phyloP scores from a whole-genome alignment of 768 basidiomycete genomes.

The Macrolepiota dolichaula region DNA sequence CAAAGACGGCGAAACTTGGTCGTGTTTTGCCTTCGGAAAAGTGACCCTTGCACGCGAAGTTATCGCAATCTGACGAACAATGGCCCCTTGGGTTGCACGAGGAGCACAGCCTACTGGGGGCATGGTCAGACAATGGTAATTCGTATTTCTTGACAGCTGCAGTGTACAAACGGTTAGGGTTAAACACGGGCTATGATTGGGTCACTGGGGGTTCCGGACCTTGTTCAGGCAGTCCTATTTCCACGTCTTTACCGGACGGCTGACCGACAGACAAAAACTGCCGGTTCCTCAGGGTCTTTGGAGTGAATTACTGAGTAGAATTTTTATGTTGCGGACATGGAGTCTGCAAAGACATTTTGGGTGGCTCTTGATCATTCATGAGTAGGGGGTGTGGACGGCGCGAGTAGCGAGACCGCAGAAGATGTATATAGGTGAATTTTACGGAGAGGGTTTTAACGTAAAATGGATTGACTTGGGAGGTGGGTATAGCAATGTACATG shows the following conservation, averaged over 20 bases:
- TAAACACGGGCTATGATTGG: slow-evolving; percentile 20
- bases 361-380: slow-evolving; percentile 41
- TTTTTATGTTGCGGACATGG: slow-evolving; percentile 38
- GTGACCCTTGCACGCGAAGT: slow-evolving; percentile 67
- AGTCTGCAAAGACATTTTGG: slow-evolving; percentile 14
- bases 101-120: slow-evolving; percentile 11
- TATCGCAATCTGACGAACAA: slow-evolving; percentile 58
- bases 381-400: no score
- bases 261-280: slow-evolving; percentile 11
- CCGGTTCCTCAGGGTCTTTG: slow-evolving; percentile 51
- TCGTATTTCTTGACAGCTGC: slow-evolving; percentile 52
- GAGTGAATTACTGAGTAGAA: slow-evolving; percentile 63
- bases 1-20: slow-evolving; percentile 47
- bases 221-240: slow-evolving; percentile 40
- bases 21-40: slow-evolving; percentile 72
- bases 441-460: slow-evolving; percentile 30
- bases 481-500: not conserved
- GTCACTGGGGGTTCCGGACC: slow-evolving; percentile 31
- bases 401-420: slow-evolving; percentile 11
- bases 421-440: slow-evolving; percentile 30
- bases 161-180: slow-evolving; percentile 37
- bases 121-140: slow-evolving; percentile 66
- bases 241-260: slow-evolving; percentile 7
- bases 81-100: slow-evolving; percentile 33
- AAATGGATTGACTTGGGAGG: slow-evolving; percentile 28